Evolutionary conservation across 139 green algal species (phyloP), one percentile per base, ranked within the genome.

Genomic region (Auxenochlorella pyrenoidosa): DNA sequence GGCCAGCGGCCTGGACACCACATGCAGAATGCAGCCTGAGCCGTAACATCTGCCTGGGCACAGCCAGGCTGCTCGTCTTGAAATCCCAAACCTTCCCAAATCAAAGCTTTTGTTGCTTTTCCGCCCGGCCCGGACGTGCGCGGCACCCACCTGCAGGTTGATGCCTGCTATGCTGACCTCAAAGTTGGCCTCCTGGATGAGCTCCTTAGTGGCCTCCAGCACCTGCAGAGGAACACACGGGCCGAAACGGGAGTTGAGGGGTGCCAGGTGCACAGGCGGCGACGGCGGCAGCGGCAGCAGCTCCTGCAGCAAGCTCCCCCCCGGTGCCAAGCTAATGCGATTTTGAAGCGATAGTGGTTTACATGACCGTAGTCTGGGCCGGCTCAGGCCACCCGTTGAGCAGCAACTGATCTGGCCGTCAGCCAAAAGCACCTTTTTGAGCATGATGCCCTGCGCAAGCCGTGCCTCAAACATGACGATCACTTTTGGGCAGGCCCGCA

Each of bases 111-210:
- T 63, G 54, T 63, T 63, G 54, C 54, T 63, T 63, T 63, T 63
- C 54, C 47, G 47, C 47, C 47, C 47, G 47, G 47, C 47, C 10
- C 6, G 8, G 47, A 54, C 10, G n/a, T n/a, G n/a, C n/a, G n/a
- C n/a, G n/a, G n/a, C n/a, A n/a, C n/a, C n/a, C 54, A 63, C 96
- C 85, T 87, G 83, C 66, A 99, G 89, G 5, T 66, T 86, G 82
- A 99, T 95, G n/a, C 96, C 97, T 13, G 82, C 92, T n/a, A 71
- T 40, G 73, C 82, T 94, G 88, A 96, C 97, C 84, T 99, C 97
- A 77, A 99, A 98, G 94, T 99, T 99, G 68, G 95, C 96, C 86
- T 99, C 96, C 15, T 92, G 96, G 22, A 99, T 95, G 38, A 99
- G 92, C 66, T 99, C 97, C 88, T 98, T 99, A 66, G 98, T 90